phyloP scores from a whole-genome alignment of 2,329 filamentous ascomycete genomes.

The Leptosphaerulina australis region DNA sequence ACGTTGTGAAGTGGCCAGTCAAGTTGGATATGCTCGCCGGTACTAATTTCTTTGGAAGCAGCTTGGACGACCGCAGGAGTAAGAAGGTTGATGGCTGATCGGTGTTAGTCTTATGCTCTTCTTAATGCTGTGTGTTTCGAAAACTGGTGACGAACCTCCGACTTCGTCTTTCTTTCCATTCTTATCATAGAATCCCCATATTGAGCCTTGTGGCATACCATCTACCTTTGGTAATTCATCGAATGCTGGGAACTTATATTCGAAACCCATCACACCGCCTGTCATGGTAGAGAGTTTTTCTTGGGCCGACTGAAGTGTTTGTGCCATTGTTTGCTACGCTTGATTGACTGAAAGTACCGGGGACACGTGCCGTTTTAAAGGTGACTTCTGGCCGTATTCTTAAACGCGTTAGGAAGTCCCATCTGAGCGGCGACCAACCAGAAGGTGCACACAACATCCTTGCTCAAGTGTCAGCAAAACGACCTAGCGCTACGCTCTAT shows the following conservation, averaged over 20 bases:
- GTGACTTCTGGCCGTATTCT: too few relatives aligned
- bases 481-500: too few relatives aligned
- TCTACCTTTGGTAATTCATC: constrained; percentile 42
- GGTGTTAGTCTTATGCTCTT: neutral
- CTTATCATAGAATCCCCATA: constrained; percentile 46
- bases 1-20: constrained; percentile 63
- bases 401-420: too few relatives aligned
- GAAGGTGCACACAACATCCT: too few relatives aligned
- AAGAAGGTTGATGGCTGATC: constrained; percentile 47
- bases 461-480: too few relatives aligned
- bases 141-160: constrained; percentile 52
- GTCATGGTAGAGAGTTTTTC: constrained; percentile 24
- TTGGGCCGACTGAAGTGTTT: constrained; percentile 18
- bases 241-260: constrained; percentile 39
- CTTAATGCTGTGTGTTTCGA: too few relatives aligned
- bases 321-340: constrained; percentile 9
- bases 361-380: too few relatives aligned
- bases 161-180: constrained; percentile 57
- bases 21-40: constrained; percentile 59
- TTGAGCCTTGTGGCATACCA: constrained; percentile 42
- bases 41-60: constrained; percentile 58
- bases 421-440: too few relatives aligned
- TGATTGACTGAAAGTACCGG: too few relatives aligned
- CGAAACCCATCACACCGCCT: constrained; percentile 12
- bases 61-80: constrained; percentile 60